Evolutionary conservation across 139 green algal genomes (phyloP).

Genomic region (Asterochloris erici): DNA sequence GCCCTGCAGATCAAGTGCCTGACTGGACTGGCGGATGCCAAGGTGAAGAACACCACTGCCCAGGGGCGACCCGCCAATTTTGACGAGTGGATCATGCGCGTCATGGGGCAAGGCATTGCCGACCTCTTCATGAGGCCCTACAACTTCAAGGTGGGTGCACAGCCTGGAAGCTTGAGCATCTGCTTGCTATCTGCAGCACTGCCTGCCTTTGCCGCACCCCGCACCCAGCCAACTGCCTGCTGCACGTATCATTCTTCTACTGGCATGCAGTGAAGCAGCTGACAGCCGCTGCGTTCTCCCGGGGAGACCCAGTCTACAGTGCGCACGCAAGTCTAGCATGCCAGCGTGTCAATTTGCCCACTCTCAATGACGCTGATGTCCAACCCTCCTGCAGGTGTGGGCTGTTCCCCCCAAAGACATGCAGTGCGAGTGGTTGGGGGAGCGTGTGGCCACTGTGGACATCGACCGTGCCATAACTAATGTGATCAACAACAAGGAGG

Average conservation of each 20-base stretch:
- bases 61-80: slow-evolving; percentile 75
- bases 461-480: slow-evolving; percentile 79
- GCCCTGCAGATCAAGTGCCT: slow-evolving; percentile 70
- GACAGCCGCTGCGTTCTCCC: no score
- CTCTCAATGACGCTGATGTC: no score
- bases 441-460: slow-evolving; percentile 89
- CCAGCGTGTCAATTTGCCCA: no score
- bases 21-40: slow-evolving; percentile 79
- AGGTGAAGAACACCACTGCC: slow-evolving; percentile 66
- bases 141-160: slow-evolving; percentile 86
- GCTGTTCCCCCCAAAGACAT: slow-evolving; percentile 76
- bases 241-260: no score
- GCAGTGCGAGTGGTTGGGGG: slow-evolving; percentile 91
- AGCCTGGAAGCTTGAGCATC: no score
- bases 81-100: slow-evolving; percentile 92
- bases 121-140: slow-evolving; percentile 94
- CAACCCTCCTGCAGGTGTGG: slow-evolving; percentile 56
- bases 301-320: no score
- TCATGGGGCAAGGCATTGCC: slow-evolving; percentile 84
- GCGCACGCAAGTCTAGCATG: no score
- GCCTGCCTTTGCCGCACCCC: no score
- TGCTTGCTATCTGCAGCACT: no score
- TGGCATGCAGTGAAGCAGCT: no score
- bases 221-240: no score
- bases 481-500: slow-evolving; percentile 82